Base-by-base conservation (phyloP, 257 asterid genomes). In the Striga asiatica region DNA sequence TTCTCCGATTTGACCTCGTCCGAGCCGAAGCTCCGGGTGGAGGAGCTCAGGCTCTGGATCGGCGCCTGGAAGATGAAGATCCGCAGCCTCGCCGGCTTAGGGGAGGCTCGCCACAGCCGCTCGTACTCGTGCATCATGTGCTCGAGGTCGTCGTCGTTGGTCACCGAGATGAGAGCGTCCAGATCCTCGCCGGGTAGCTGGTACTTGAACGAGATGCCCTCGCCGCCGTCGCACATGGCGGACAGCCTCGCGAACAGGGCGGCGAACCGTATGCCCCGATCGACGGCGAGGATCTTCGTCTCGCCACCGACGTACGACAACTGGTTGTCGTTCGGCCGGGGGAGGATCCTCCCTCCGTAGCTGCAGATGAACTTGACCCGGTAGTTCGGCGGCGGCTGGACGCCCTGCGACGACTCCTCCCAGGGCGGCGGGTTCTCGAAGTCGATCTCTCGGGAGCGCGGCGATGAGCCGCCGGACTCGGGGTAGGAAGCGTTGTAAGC, bases 131-230 rank as follows among this genome's bases (percentile, higher is more conserved):
- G 65, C 97, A 91, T 81, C 98, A 91, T 82, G 52, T 84, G 89
- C 65, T 91, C 98, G 58, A 91, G 76, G 62, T 91, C 98, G 47
- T 91, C 98, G 13, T 87, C 98, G 57, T 66, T 84, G 8, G 97
- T 84, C 27, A 91, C 98, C 0, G 98, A 87, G 45, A 91, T 91
- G 75, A 91, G 65, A 0, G 98, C 94, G 61, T 91, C 98, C 24
- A 91, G 88, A 72, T 91, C 98, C 46, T 91, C 98, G 2, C 95
- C 98, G 0, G 97, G 98, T 16, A 91, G 46, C 72, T 91, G 98
- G 49, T 91, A 91, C 67, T 91, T 91, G 31, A 91, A 84, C 27
- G 94, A 80, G 3, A 82, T 78, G 23, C 52, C 61, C 1, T 80
- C 97, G 6, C 43, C 39, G 6, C 43, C 39, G 6, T 91, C 94